Percentiles rank a stretch among this genome's conserved stretches.
Conservation (phyloP, 768 basidiomycete species). For the Pulveroboletus frians region DNA sequence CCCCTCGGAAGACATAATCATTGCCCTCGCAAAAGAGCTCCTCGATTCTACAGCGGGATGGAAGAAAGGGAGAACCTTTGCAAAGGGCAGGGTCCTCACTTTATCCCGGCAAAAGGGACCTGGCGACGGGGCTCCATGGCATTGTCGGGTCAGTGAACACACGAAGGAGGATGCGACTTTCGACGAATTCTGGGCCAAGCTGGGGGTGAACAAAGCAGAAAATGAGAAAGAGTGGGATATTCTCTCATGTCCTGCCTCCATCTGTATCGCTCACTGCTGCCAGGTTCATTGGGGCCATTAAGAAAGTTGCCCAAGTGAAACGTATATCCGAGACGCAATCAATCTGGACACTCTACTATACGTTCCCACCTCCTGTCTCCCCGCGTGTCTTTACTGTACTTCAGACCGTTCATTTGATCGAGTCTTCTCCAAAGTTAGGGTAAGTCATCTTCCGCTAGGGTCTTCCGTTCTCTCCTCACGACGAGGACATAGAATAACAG, state of each 20-base stretch:
- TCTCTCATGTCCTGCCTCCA: background rate
- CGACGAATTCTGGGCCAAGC: slow-evolving; percentile 65
- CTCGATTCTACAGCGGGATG: slow-evolving; percentile 54
- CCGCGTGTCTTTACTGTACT: slow-evolving; percentile 74
- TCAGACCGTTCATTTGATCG: slow-evolving; percentile 53
- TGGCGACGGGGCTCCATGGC: slow-evolving; percentile 59
- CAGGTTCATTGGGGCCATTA: slow-evolving; percentile 64
- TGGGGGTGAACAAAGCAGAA: slow-evolving; percentile 59
- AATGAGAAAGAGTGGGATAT: slow-evolving; percentile 61
- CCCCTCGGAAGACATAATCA: slow-evolving; percentile 53
- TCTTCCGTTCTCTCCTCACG: background rate
- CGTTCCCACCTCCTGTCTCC: slow-evolving; percentile 63
- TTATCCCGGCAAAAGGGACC: slow-evolving; percentile 46
- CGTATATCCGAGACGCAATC: slow-evolving; percentile 56
- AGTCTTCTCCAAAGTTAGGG: slow-evolving; percentile 53
- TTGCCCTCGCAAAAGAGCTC: slow-evolving; percentile 49
- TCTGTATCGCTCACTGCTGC: background rate
- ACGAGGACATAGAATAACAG: slow-evolving; percentile 26
- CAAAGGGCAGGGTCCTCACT: slow-evolving; percentile 52
- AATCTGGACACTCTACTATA: slow-evolving; percentile 72
- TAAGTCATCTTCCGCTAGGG: slow-evolving; percentile 28
- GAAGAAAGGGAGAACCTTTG: slow-evolving; percentile 63
- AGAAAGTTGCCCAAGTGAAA: slow-evolving; percentile 59
- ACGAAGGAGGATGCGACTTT: slow-evolving; percentile 61
- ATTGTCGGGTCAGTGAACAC: slow-evolving; percentile 65